Conservation (phyloP, 179 eudicot genomes). For the Vitellaria paradoxa region DNA sequence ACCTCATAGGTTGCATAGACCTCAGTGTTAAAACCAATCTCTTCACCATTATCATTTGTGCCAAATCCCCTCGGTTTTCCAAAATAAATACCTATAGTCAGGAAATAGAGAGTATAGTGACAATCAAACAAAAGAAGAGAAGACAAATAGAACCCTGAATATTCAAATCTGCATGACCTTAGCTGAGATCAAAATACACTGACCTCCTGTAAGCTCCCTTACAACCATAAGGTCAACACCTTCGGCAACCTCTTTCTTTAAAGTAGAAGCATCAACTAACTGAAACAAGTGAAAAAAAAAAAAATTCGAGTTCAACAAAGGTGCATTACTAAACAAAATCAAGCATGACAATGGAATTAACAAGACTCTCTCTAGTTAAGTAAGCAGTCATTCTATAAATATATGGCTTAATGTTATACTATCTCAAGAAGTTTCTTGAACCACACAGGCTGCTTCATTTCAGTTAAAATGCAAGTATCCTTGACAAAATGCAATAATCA, state of each 20-base stretch:
- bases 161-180: neutral
- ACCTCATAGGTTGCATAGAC: constrained; percentile 90
- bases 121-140: constrained; percentile 12
- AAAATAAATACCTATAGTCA: constrained; percentile 76
- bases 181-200: constrained; percentile 16
- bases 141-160: neutral
- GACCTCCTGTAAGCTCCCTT: constrained; percentile 96
- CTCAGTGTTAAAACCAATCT: constrained; percentile 92
- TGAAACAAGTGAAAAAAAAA: constrained; percentile 20
- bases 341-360: neutral
- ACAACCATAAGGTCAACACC: constrained; percentile 98
- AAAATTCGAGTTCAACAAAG: neutral
- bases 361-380: neutral
- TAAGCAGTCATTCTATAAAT: neutral
- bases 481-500: neutral
- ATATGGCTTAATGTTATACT: neutral
- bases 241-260: constrained; percentile 94
- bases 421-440: neutral
- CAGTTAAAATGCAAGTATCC: neutral
- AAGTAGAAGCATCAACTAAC: constrained; percentile 87
- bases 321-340: neutral
- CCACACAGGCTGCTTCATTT: neutral
- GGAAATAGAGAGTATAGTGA: neutral
- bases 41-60: constrained; percentile 76
- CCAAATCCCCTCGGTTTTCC: constrained; percentile 95